These are phyloP conservation scores for Aegilops longissima DNA, from an alignment of 176 grass and related monocot species.

Conservation along the genomic window DNA sequence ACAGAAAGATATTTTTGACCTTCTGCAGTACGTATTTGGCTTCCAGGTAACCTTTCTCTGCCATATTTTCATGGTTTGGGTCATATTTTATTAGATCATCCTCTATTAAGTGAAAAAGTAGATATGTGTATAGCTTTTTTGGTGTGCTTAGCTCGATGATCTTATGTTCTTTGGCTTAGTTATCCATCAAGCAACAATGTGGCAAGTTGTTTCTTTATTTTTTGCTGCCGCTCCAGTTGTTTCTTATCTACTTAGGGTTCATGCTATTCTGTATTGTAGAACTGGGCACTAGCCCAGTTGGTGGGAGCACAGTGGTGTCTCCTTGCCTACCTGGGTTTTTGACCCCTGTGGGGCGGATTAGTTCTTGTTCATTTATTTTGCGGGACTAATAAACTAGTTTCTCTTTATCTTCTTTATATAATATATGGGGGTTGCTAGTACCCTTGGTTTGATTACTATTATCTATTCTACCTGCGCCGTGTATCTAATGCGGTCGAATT, in stretches of 20 bases:
- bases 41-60: slow-evolving; percentile 74
- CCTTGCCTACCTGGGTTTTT: neutral
- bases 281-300: neutral
- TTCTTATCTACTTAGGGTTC: neutral
- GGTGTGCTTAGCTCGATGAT: neutral
- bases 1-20: slow-evolving; percentile 74
- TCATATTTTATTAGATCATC: neutral
- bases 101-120: neutral
- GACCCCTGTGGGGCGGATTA: neutral
- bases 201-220: neutral
- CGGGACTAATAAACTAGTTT: neutral
- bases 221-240: neutral
- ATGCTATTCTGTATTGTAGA: slow-evolving; percentile 7
- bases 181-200: neutral
- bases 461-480: slow-evolving; percentile 5
- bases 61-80: neutral
- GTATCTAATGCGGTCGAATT: slow-evolving; percentile 4
- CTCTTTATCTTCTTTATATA: neutral
- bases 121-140: neutral
- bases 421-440: neutral
- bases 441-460: slow-evolving; percentile 6
- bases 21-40: slow-evolving; percentile 80
- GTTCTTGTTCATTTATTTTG: neutral
- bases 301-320: neutral
- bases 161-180: neutral